Conservation (phyloP, 2,329 filamentous ascomycete species). For the Sporothrix schenckii region DNA sequence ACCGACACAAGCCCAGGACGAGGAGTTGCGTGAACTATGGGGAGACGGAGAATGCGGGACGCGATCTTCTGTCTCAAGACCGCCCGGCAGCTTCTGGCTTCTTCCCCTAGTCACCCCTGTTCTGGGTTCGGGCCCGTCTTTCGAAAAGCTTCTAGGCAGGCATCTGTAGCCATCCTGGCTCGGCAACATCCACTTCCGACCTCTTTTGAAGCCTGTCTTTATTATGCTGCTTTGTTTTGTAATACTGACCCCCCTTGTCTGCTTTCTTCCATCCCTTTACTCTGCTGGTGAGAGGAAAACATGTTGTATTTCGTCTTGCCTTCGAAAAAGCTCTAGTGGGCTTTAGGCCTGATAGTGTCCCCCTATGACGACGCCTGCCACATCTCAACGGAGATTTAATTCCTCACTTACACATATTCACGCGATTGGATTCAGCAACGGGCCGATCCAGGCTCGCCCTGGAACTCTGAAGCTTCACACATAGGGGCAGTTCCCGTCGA, state of each 20-base stretch:
- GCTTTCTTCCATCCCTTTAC: background rate
- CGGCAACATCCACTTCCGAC: conserved; percentile 1
- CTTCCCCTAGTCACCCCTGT: background rate
- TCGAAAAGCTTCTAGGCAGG: conserved; percentile 10
- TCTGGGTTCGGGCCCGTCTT: background rate
- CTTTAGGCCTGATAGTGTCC: background rate
- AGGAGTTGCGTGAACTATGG: background rate
- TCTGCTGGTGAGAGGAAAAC: background rate
- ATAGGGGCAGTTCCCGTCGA: background rate
- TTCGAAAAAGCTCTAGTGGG: background rate
- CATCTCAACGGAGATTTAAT: background rate
- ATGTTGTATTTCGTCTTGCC: background rate
- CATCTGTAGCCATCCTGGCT: conserved; percentile 1
- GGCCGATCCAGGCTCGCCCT: background rate
- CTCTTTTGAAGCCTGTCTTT: background rate
- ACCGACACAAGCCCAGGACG: background rate
- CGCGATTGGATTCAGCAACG: conserved; percentile 22
- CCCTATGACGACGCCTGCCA: background rate
- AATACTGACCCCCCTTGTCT: background rate
- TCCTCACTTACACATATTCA: conserved; percentile 24
- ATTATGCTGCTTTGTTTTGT: background rate
- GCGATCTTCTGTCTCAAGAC: conserved; percentile 23
- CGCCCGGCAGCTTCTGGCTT: background rate
- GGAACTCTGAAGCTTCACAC: background rate
- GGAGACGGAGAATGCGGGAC: background rate